Evolutionary conservation across 2,329 filamentous ascomycete species (phyloP), one percentile per base, ranked within the genome.

Genomic region (Penicillium sp.): DNA sequence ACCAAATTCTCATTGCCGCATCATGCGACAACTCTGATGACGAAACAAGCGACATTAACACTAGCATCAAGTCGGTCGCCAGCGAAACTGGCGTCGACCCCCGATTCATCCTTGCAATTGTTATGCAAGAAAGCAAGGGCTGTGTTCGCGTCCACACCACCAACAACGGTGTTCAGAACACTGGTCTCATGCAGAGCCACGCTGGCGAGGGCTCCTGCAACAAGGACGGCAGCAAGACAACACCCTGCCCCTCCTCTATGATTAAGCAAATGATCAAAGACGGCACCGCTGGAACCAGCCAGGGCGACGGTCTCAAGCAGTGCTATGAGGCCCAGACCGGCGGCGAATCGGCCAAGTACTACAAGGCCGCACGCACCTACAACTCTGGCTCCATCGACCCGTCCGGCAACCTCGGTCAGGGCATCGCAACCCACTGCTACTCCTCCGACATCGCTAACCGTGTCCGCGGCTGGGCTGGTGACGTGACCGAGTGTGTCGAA

Each of bases 71-170:
- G 47, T 48, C 60, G 13, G 69, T 75, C 7, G 66, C 74, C 4
- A 59, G 63, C 16, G 64, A 56, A 11, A 63, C 59, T 32, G 56
- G 60, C 26, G 50, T 79, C 31, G 76, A 78, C 58, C 59, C 67
- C 38, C 74, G 77, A 46, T 76, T 77, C 58, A 76, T 79, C 58
- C 66, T 79, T 14, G 73, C 76, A n/a, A 67, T 79, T 55, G 59
- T 79, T 37, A 71, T 79, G 69, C 77, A 79, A 61, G 77, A 79
- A 61, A 76, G 72, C 59, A 72, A 71, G 55, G 77, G 77, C 39
- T 79, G 77, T 63, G 76, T 79, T 18, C 75, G 76, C 29, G 75
- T 70, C 22, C 66, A 61, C 2, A 76, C 75, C 20, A 77, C 75
- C 39, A 64, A 73, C 69, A 70, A 76, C 61, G 73, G 73, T 16